phyloP scores from a whole-genome alignment of 768 basidiomycete species.

The Tylopilus cervinicoccineus region DNA sequence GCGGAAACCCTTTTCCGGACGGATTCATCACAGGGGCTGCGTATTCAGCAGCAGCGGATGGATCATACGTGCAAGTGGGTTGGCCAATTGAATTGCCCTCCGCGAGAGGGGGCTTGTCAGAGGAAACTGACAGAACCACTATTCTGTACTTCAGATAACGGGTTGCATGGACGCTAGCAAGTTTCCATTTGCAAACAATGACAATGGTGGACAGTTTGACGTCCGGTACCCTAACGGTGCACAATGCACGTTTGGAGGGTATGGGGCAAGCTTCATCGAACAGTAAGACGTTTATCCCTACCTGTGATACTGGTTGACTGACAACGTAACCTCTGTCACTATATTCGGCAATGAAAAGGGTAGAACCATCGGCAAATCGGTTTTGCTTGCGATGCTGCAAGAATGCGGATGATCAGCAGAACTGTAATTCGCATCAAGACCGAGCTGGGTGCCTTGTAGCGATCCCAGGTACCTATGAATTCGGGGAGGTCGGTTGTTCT shows the following conservation, averaged over 20 bases:
- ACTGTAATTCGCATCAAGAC: conserved; percentile 52
- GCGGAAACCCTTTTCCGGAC: conserved; percentile 27
- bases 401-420: conserved; percentile 37
- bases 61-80: conserved; percentile 39
- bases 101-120: neutral
- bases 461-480: conserved; percentile 45
- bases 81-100: neutral
- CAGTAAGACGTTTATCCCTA: conserved; percentile 30
- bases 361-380: conserved; percentile 42
- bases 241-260: conserved; percentile 48
- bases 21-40: conserved; percentile 39
- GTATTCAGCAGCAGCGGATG: conserved; percentile 31
- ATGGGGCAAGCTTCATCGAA: conserved; percentile 49
- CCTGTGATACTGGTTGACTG: neutral
- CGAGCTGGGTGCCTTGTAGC: conserved; percentile 39
- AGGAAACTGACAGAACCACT: neutral
- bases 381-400: conserved; percentile 51
- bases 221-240: conserved; percentile 51
- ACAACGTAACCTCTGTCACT: neutral
- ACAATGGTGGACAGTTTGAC: conserved; percentile 49
- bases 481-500: conserved; percentile 36
- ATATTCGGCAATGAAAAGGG: conserved; percentile 25
- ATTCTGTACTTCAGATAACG: conserved; percentile 29
- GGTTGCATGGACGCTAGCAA: conserved; percentile 33
- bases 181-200: conserved; percentile 32